Base-by-base conservation (phyloP, 2,329 filamentous ascomycete genomes). In the Bipolaris sorokiniana region DNA sequence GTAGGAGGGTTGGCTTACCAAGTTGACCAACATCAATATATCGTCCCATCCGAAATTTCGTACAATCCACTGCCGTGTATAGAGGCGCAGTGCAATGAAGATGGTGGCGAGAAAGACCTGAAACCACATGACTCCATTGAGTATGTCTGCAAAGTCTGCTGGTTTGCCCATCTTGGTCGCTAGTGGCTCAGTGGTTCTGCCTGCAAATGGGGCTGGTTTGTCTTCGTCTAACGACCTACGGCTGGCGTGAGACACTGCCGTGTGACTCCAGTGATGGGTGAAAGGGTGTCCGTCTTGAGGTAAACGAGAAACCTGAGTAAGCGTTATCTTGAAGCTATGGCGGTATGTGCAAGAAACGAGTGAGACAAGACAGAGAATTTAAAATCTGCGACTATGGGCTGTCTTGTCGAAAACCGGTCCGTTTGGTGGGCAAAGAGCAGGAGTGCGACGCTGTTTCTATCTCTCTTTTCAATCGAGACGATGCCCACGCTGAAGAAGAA, bases 121-220 rank as follows among this genome's bases (percentile, higher is more conserved):
- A n/a, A 65, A 60, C 65, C 70, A 73, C 66, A 74, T 70, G 13
- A 73, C 68, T 31, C 65, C 67, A 51, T 69, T 67, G 51, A 72
- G 61, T 18, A 70, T 66, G 31, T 48, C 36, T 2, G 66, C 59
- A 23, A 59, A 70, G 55, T 72, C 65, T 45, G 61, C 23, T 26
- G 63, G 61, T 36, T 63, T 61, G 26, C 60, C 65, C 66, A 69
- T 70, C 15, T 48, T 53, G 44, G 13, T 40, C 4, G 26, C 42
- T 20, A 16, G 2, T 41, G 18, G n/a, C 5, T 34, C 16, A 36
- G 33, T 20, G 40, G 40, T 51, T 36, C 38, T 36, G 18, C 31
- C n/a, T 18, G 38, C 31, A 20, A 15, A 22, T 18, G 15, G 5
- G 26, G 36, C 11, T n/a, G 33, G 26, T n/a, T 4, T 5, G 46